Evolutionary conservation across 805 yeast species (phyloP).

Genomic region (Ogataea saltuana): DNA sequence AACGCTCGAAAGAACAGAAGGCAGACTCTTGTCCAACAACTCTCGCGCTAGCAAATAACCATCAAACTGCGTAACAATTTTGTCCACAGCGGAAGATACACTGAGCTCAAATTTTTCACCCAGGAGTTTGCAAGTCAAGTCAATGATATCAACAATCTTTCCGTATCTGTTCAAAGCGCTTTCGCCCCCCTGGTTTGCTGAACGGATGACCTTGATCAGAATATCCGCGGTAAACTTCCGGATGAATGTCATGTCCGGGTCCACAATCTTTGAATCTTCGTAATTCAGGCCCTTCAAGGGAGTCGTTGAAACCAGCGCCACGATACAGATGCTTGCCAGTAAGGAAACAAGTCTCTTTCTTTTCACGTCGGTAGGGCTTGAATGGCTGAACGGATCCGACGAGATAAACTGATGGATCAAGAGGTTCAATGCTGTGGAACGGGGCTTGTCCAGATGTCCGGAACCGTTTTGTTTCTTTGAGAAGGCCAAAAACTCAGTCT

Average conservation of each 20-base stretch:
- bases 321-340: constrained; percentile 60
- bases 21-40: constrained; percentile 67
- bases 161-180: constrained; percentile 50
- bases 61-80: constrained; percentile 55
- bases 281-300: constrained; percentile 49
- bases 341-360: constrained; percentile 60
- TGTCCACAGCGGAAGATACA: constrained; percentile 43
- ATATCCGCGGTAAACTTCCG: constrained; percentile 74
- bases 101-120: constrained; percentile 40
- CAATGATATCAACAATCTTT: constrained; percentile 54
- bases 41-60: constrained; percentile 62
- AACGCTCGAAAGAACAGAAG: constrained; percentile 55
- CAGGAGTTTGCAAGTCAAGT: constrained; percentile 46
- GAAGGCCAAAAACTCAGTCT: constrained; percentile 78
- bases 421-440: constrained; percentile 75
- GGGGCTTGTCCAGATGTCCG: constrained; percentile 55
- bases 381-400: constrained; percentile 43
- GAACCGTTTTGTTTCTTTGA: constrained; percentile 51
- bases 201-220: constrained; percentile 60
- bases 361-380: constrained; percentile 39
- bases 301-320: constrained; percentile 61
- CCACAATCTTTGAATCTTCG: constrained; percentile 52
- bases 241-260: constrained; percentile 70
- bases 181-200: constrained; percentile 40
- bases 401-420: constrained; percentile 74